phyloP scores from a whole-genome alignment of 176 grass and related monocot species.

The Neostapfia colusana region DNA sequence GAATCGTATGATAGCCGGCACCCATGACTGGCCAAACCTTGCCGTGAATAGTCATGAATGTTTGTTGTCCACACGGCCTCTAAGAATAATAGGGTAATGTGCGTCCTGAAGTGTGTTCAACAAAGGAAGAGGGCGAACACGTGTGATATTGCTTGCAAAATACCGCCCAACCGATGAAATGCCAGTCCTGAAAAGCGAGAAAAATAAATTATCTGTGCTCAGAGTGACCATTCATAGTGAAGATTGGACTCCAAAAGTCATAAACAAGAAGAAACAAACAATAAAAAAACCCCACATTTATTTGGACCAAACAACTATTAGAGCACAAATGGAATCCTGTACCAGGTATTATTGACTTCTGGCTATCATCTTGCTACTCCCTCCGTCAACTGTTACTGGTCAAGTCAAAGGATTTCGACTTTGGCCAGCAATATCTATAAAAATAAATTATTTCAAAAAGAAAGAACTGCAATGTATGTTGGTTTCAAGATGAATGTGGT shows the following conservation, averaged over 20 bases:
- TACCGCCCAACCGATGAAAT: slow-evolving; percentile 92
- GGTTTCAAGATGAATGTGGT: too few relatives aligned
- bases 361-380: too few relatives aligned
- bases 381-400: too few relatives aligned
- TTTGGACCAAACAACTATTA: neutral
- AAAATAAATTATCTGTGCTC: neutral
- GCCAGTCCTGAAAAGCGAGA: slow-evolving; percentile 65
- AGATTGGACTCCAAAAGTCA: neutral
- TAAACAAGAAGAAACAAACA: neutral
- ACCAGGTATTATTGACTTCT: too few relatives aligned
- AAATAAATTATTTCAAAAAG: too few relatives aligned
- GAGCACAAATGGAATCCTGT: neutral
- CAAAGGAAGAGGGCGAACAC: slow-evolving; percentile 76
- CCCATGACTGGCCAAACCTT: slow-evolving; percentile 98
- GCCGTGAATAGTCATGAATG: slow-evolving; percentile 94
- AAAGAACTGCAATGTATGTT: too few relatives aligned
- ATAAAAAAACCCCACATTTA: neutral
- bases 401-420: too few relatives aligned
- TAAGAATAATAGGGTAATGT: slow-evolving; percentile 60
- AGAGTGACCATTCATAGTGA: neutral
- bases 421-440: too few relatives aligned
- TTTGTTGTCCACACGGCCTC: slow-evolving; percentile 91
- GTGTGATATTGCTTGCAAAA: slow-evolving; percentile 82
- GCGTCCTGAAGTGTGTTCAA: slow-evolving; percentile 66
- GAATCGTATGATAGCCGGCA: slow-evolving; percentile 92